These are phyloP conservation scores for Thymus quinquecostatus DNA, from an alignment of 257 asterid species.

Conservation along the genomic window DNA sequence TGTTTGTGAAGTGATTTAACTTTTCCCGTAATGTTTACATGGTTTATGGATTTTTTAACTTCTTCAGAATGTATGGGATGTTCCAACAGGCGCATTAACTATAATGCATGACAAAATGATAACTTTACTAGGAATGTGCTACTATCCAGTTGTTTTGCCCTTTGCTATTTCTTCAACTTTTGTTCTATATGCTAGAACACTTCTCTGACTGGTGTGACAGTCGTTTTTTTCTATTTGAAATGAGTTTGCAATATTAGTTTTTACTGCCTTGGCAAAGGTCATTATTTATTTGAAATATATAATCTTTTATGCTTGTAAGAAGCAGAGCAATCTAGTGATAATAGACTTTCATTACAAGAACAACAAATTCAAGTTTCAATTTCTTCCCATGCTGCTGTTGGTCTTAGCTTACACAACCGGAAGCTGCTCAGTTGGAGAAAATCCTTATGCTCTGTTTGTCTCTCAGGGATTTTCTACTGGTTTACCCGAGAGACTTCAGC, in stretches of 20 bases:
- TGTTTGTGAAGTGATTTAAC: slow-evolving; percentile 12
- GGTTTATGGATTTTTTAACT: slow-evolving; percentile 21
- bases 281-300: neutral
- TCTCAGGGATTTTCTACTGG: slow-evolving; percentile 97
- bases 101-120: neutral
- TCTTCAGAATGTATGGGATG: slow-evolving; percentile 19
- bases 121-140: neutral
- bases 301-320: neutral
- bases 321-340: slow-evolving; percentile 1
- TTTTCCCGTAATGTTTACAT: slow-evolving; percentile 1
- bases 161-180: slow-evolving; percentile 12
- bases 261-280: neutral
- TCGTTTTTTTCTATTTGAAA: neutral
- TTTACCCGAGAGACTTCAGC: slow-evolving; percentile 94
- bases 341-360: neutral
- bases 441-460: slow-evolving; percentile 28
- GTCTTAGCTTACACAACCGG: slow-evolving; percentile 22
- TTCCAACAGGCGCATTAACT: slow-evolving; percentile 3
- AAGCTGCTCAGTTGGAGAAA: slow-evolving; percentile 18
- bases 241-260: no score
- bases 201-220: neutral
- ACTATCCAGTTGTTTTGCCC: neutral
- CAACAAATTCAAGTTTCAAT: neutral
- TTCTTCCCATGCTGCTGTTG: slow-evolving; percentile 15
- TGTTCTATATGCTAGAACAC: neutral